Evolutionary conservation across 176 grass and related monocot genomes (phyloP), one percentile per base, ranked within the genome.

Genomic region (Raddia guianensis): DNA sequence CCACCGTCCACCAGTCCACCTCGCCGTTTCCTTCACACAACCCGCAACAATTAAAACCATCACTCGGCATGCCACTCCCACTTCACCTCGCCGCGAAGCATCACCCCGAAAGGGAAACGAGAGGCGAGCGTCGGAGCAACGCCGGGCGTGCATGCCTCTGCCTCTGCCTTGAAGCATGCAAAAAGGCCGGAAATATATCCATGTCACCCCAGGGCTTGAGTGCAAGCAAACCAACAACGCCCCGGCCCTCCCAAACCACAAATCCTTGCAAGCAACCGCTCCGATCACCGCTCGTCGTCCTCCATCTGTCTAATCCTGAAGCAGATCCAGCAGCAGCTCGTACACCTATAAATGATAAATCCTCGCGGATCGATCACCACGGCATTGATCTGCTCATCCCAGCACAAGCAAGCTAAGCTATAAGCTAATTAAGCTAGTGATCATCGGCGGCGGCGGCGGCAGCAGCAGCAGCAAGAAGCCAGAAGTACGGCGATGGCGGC

Each of bases 211-310:
- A 84, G 70, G 76, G 84, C 37, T 40, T 40, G 37, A 40, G 87
- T 89, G 70, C 76, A 85, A 89, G 82, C 82, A 89, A 89, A 64
- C 87, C 87, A 89, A 84, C 3, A 27, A 27, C 27, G 27, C 27
- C 27, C 27, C 27, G 27, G 7, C 2, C 0, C 33, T 58, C 14
- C 2, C 15, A 76, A 80, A 32, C 52, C 37, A 49, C 37, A 49
- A n/a, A 89, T 75, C 43, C 82, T 89, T 89, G 55, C 70, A 89
- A 84, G 87, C 81, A 89, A 84, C 87, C 82, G 5, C 63, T 63
- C 62, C 70, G 40, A 27, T 68, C 49, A 49, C 73, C 71, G 2
- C 18, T 8, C 50, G 9, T 12, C 27, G 27, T 27, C 27, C 27
- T 27, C 9, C 49, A 6, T 4, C 19, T 40, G 2, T 55, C 40